These are phyloP conservation scores for Ajuga reptans DNA, from an alignment of 305 asterid species.

Conservation along the genomic window DNA sequence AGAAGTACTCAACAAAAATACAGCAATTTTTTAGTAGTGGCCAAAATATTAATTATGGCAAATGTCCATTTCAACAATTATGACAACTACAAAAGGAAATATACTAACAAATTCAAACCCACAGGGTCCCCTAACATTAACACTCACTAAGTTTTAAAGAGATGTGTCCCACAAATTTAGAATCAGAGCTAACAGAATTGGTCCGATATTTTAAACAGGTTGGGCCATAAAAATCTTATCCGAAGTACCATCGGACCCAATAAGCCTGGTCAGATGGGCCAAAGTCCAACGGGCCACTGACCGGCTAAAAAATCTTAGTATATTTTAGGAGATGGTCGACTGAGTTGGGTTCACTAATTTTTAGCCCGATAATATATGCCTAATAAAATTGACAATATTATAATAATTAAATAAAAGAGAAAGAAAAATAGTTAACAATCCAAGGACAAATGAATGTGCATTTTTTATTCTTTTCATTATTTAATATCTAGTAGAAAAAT, in stretches of 20 bases:
- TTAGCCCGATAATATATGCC: background rate
- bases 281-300: too few relatives aligned
- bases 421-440: background rate
- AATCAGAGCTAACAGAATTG: too few relatives aligned
- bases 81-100: constrained; percentile 25
- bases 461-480: constrained; percentile 7
- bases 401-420: background rate
- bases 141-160: background rate
- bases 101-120: constrained; percentile 12
- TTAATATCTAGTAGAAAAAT: background rate
- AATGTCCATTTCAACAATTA: constrained; percentile 36
- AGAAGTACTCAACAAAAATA: constrained; percentile 18
- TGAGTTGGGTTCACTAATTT: too few relatives aligned
- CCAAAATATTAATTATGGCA: constrained; percentile 41
- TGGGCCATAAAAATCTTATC: too few relatives aligned
- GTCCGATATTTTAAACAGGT: too few relatives aligned
- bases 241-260: too few relatives aligned
- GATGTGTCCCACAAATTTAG: background rate
- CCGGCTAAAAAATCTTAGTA: too few relatives aligned
- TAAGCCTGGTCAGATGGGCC: too few relatives aligned
- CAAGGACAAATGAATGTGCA: constrained; percentile 4
- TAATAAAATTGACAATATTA: background rate
- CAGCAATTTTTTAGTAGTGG: constrained; percentile 29
- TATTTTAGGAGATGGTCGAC: too few relatives aligned
- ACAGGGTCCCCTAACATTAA: background rate